Evolutionary conservation across 1,284 basidiomycete species (phyloP), one percentile per base, ranked within the genome.

Genomic region (Marasmius oreades): DNA sequence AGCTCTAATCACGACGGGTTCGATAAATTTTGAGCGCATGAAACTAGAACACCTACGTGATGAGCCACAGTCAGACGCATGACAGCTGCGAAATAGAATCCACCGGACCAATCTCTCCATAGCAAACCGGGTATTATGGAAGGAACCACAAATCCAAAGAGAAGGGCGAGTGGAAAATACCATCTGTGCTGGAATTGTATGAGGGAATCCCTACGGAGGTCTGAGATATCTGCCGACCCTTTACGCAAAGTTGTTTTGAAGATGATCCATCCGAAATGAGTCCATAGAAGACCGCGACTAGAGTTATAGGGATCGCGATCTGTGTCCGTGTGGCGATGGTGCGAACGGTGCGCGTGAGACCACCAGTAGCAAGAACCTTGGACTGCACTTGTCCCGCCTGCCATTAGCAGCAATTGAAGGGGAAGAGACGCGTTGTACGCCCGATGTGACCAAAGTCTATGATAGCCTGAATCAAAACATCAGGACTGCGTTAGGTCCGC

Each of bases 311-410:
- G 93, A 71, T 96, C 93, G 51, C 92, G 82, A 62, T 93, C 89
- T 46, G 93, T 95, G 74, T 96, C 93, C 52, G 55, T 53, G 63
- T 78, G 70, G 51, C 93, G 83, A 71, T 95, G 93, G 70, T 95
- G 93, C 39, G 92, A 91, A 56, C 93, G 86, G 72, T 95, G 93
- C 33, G 89, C 84, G 54, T 90, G 83, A n/a, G 90, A 85, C 93
- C 93, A 96, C 93, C 93, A 96, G 66, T 84, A 86, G 71, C 91
- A 91, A 11, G 92, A 93, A 1, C 93, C 93, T 73, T 95, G 88
- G 2, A 94, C 90, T 4, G 93, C 90, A 65, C 93, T 92, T 16
- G 90, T 85, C 10, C 93, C 93, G 11, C 86, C 89, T 46, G 86
- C 71, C 11, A 91, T 80, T 44, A 96, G 80, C 66, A 87, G 80